These are phyloP conservation scores for Gymnopus androsaceus DNA, from an alignment of 1,284 basidiomycete genomes.

Conservation along the genomic window DNA sequence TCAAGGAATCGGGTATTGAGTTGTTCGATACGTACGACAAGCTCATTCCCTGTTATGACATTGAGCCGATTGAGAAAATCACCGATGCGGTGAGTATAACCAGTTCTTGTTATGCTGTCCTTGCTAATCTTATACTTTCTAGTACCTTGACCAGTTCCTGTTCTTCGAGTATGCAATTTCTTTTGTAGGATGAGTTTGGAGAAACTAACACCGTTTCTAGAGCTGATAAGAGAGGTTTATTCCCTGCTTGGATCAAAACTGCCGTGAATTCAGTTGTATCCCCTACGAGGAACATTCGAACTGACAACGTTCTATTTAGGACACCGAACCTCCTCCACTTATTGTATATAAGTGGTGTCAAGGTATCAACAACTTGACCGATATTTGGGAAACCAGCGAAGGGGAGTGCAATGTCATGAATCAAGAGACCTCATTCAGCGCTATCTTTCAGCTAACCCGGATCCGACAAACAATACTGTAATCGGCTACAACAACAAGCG, in stretches of 20 bases:
- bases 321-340: slow-evolving; percentile 93
- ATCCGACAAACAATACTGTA: slow-evolving; percentile 98
- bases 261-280: slow-evolving; percentile 50
- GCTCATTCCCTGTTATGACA: slow-evolving; percentile 96
- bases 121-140: not conserved
- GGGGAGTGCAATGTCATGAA: slow-evolving; percentile 95
- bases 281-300: not conserved
- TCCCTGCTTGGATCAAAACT: slow-evolving; percentile 98
- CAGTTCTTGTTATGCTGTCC: not conserved
- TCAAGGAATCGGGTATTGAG: slow-evolving; percentile 97
- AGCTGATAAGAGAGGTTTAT: slow-evolving; percentile 95
- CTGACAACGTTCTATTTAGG: slow-evolving; percentile 41
- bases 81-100: slow-evolving; percentile 78
- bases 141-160: slow-evolving; percentile 90
- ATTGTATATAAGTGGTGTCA: slow-evolving; percentile 98
- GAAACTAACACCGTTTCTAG: slow-evolving; percentile 42
- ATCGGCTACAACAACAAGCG: slow-evolving; percentile 99
- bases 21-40: slow-evolving; percentile 97
- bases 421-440: slow-evolving; percentile 97
- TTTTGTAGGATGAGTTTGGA: slow-evolving; percentile 18
- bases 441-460: slow-evolving; percentile 94
- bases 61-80: slow-evolving; percentile 98
- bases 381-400: slow-evolving; percentile 96
- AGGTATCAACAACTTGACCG: slow-evolving; percentile 90
- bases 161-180: slow-evolving; percentile 67